These are phyloP conservation scores for Aspergillus sp. DNA, from an alignment of 2,329 filamentous ascomycete species.

Conservation along the genomic window DNA sequence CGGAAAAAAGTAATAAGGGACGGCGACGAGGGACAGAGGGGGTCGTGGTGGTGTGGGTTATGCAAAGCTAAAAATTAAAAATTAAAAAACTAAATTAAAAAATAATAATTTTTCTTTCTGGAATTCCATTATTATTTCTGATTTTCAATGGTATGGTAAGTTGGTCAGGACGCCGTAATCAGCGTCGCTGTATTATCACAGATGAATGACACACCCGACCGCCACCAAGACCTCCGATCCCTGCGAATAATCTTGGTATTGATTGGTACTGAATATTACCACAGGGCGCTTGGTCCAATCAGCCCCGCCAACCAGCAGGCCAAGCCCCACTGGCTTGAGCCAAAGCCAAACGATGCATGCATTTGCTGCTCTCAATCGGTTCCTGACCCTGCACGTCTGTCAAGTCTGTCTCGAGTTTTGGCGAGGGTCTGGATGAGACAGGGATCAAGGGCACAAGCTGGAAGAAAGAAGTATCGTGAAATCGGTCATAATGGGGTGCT, in stretches of 20 bases:
- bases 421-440: neutral
- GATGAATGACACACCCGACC: slow-evolving; percentile 12
- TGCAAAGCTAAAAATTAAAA: slow-evolving; percentile 10
- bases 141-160: slow-evolving; percentile 8
- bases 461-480: neutral
- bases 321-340: slow-evolving; percentile 17
- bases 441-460: neutral
- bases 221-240: slow-evolving; percentile 20
- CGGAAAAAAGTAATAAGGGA: slow-evolving; percentile 18
- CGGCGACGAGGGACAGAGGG: slow-evolving; percentile 8
- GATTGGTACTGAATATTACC: slow-evolving; percentile 14
- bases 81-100: slow-evolving; percentile 2
- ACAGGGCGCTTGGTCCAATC: slow-evolving; percentile 23
- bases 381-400: slow-evolving; percentile 17
- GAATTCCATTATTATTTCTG: slow-evolving; percentile 10
- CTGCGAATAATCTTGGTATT: neutral
- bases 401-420: neutral
- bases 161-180: slow-evolving; percentile 17
- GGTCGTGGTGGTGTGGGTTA: slow-evolving; percentile 12
- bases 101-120: neutral
- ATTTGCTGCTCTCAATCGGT: slow-evolving; percentile 11
- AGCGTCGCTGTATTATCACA: neutral
- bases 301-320: slow-evolving; percentile 15
- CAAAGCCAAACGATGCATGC: slow-evolving; percentile 18
- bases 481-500: too few relatives aligned